phyloP scores from a whole-genome alignment of 345 rosid species.

The Rubroshorea leprosula region DNA sequence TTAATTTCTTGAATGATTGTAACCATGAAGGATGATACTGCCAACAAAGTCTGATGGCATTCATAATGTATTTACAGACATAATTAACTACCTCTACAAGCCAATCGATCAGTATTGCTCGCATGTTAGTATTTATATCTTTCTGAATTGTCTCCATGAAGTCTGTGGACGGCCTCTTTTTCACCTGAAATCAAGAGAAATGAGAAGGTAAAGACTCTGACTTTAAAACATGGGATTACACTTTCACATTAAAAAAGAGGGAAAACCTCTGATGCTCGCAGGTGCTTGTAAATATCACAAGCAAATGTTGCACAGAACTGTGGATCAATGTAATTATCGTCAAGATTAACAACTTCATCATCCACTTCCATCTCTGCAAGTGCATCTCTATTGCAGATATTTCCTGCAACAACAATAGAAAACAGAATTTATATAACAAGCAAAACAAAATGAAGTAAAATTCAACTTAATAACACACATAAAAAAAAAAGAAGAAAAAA shows the following conservation, averaged over 20 bases:
- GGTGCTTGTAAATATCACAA: conserved; percentile 33
- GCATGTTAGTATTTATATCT: conserved; percentile 37
- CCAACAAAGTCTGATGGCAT: conserved; percentile 5
- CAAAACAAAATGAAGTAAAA: background rate
- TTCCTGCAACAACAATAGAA: background rate
- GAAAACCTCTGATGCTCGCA: conserved; percentile 31
- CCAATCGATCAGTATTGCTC: conserved; percentile 45
- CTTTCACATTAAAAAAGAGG: background rate
- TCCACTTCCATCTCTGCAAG: conserved; percentile 7
- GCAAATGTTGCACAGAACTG: conserved; percentile 33
- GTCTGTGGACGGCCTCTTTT: conserved; percentile 34
- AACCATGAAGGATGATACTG: background rate
- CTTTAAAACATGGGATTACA: background rate
- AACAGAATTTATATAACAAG: background rate
- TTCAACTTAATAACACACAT: background rate
- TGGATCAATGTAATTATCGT: conserved; percentile 27
- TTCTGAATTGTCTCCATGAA: conserved; percentile 42
- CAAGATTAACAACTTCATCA: conserved; percentile 21
- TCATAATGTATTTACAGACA: conserved; percentile 10
- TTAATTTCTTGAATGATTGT: background rate
- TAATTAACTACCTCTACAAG: conserved; percentile 42
- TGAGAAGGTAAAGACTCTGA: background rate
- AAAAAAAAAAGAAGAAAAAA: no score
- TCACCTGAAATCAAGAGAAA: conserved; percentile 15
- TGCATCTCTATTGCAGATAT: conserved; percentile 11